Conservation (phyloP, 2,329 filamentous ascomycete species). For the Ceratocystiopsis sp. region DNA sequence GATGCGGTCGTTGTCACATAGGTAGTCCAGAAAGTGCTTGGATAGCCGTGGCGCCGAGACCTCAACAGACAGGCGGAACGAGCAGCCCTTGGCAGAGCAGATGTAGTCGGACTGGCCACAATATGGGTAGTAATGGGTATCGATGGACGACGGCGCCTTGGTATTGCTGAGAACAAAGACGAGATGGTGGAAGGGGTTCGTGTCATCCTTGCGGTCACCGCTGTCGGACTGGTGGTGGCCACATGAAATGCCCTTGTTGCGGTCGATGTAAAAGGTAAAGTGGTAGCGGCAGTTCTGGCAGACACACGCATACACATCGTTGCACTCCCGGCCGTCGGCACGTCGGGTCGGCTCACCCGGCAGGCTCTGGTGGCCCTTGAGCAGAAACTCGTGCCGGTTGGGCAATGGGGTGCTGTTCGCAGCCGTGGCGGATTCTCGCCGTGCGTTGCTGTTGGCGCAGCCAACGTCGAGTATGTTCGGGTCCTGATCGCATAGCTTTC, state of each 20-base stretch:
- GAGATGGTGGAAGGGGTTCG: conserved; percentile 14
- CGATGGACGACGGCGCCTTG: conserved; percentile 1
- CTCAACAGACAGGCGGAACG: conserved; percentile 26
- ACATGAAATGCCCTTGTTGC: conserved; percentile 4
- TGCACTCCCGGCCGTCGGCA: conserved; percentile 6
- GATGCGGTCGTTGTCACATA: conserved; percentile 30
- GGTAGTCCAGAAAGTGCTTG: conserved; percentile 22
- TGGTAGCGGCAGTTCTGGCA: conserved; percentile 18
- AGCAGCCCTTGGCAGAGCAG: conserved; percentile 26
- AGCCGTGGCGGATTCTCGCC: conserved; percentile 2
- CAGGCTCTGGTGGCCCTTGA: conserved; percentile 11
- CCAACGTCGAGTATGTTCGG: conserved; percentile 5
- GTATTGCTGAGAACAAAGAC: conserved; percentile 3
- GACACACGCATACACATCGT: conserved; percentile 14
- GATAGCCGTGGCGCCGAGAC: conserved; percentile 31
- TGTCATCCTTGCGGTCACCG: conserved; percentile 1
- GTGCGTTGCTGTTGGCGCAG: conserved; percentile 4
- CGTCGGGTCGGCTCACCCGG: background rate
- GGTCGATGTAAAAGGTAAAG: conserved; percentile 15
- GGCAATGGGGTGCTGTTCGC: background rate
- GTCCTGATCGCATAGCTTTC: conserved; percentile 4
- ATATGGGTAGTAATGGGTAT: conserved; percentile 22
- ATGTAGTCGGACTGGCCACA: conserved; percentile 19
- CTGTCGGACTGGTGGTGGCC: conserved; percentile 1
- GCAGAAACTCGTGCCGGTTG: conserved; percentile 7